phyloP scores from a whole-genome alignment of 345 rosid species.

The sweet orange (Citrus sinensis) region DNA sequence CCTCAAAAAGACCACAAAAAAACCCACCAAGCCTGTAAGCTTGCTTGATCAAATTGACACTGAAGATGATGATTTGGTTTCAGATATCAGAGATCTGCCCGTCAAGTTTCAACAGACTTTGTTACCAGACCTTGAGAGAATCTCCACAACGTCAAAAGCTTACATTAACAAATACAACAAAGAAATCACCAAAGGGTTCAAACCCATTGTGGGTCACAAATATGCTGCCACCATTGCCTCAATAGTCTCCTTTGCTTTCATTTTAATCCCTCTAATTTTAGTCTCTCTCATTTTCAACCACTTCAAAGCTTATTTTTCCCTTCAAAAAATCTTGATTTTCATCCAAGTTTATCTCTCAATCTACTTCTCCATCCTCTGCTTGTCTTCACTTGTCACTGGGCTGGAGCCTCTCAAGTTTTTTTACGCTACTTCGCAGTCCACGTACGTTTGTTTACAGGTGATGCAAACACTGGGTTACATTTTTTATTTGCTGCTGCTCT shows the following conservation, averaged over 20 bases:
- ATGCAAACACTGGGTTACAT: constrained; percentile 76
- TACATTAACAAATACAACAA: constrained; percentile 79
- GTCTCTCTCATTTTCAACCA: constrained; percentile 75
- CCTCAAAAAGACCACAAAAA: constrained; percentile 16
- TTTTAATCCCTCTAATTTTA: constrained; percentile 65
- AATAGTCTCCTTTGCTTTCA: constrained; percentile 58
- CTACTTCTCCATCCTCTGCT: constrained; percentile 82
- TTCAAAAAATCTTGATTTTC: constrained; percentile 76
- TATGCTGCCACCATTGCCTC: constrained; percentile 76
- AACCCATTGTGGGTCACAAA: constrained; percentile 71
- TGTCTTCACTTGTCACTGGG: constrained; percentile 69
- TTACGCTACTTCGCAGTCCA: constrained; percentile 70
- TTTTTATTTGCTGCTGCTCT: constrained; percentile 64
- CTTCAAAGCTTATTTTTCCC: constrained; percentile 83
- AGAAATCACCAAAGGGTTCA: constrained; percentile 76
- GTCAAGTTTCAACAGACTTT: constrained; percentile 64
- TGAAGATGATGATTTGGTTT: constrained; percentile 55
- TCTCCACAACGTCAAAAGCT: constrained; percentile 70
- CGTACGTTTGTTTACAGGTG: constrained; percentile 70
- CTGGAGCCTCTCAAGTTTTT: constrained; percentile 84
- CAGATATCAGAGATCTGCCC: constrained; percentile 78
- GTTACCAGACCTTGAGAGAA: constrained; percentile 74
- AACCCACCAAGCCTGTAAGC: constrained; percentile 22
- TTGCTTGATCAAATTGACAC: constrained; percentile 63
- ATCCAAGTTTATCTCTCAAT: constrained; percentile 90